phyloP scores from a whole-genome alignment of 805 yeast genomes.

The Yarrowia divulgata region DNA sequence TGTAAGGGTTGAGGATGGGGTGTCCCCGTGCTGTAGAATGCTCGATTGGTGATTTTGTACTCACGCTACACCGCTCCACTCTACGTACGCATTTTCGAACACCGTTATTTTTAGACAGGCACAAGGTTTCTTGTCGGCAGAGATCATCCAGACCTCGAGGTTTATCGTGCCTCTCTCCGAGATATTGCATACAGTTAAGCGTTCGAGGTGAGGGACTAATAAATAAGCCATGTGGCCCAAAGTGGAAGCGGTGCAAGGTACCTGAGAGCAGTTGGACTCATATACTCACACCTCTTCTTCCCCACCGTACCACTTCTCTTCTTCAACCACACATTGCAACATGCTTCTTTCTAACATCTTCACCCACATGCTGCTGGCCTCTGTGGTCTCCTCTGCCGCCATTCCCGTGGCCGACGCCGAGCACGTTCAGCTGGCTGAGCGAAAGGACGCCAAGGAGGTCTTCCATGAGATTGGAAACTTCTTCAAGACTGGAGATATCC shows the following conservation, averaged over 20 bases:
- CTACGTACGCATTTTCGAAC: no score
- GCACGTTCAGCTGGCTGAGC: slow-evolving; percentile 29
- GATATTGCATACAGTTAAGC: slow-evolving; percentile 18
- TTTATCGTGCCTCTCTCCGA: slow-evolving; percentile 21
- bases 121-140: slow-evolving; percentile 12
- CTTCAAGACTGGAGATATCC: slow-evolving; percentile 29
- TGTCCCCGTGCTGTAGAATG: no score
- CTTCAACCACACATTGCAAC: background rate
- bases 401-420: slow-evolving; percentile 8
- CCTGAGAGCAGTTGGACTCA: background rate
- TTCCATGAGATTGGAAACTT: slow-evolving; percentile 24
- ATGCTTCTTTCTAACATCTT: slow-evolving; percentile 21
- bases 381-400: slow-evolving; percentile 23
- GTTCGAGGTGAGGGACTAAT: slow-evolving; percentile 26
- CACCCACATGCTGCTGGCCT: slow-evolving; percentile 23
- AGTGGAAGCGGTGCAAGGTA: slow-evolving; percentile 7
- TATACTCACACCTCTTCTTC: background rate
- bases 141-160: background rate
- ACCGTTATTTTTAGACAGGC: background rate
- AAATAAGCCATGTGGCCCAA: slow-evolving; percentile 20
- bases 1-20: no score
- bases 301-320: slow-evolving; percentile 18
- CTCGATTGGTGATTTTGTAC: no score
- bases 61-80: no score
- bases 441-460: slow-evolving; percentile 22